A percentile compares a stretch with the other conserved stretches of the same genome.
These are phyloP conservation scores for Blastocystis sp. DNA, from an alignment of 352 stramenopile genomes.

Conservation along the genomic window DNA sequence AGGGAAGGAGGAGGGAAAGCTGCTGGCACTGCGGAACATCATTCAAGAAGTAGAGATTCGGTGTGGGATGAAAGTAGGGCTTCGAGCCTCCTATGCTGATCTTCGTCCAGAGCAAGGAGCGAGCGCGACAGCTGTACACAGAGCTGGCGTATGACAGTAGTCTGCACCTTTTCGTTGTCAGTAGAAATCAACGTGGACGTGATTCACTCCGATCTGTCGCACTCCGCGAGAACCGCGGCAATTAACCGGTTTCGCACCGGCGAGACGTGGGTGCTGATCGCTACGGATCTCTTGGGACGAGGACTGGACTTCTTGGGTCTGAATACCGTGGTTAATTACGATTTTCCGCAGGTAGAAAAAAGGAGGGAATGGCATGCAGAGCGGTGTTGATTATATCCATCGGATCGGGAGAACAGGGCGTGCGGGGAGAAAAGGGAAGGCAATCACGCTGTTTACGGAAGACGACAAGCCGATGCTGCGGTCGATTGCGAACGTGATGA, in stretches of 20 bases:
- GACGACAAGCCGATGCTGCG: constrained; percentile 79
- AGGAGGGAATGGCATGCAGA: constrained; percentile 65
- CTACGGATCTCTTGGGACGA: constrained; percentile 93
- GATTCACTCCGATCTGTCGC: constrained; percentile 88
- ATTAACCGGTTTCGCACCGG: constrained; percentile 90
- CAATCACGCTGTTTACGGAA: constrained; percentile 95
- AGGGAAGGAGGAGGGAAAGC: constrained; percentile 90
- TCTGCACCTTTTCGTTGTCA: not conserved
- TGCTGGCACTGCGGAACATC: constrained; percentile 87
- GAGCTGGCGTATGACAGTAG: constrained; percentile 94
- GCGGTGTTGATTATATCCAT: constrained; percentile 92
- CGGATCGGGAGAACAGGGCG: constrained; percentile 88
- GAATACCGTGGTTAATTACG: constrained; percentile 99
- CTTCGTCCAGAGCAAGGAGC: constrained; percentile 96
- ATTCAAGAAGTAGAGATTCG: constrained; percentile 68
- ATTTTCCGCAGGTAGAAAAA: constrained; percentile 77
- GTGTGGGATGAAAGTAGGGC: constrained; percentile 70
- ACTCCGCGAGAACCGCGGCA: constrained; percentile 80
- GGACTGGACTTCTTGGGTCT: constrained; percentile 98
- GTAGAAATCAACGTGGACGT: constrained; percentile 78
- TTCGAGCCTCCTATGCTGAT: constrained; percentile 90
- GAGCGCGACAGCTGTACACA: constrained; percentile 89
- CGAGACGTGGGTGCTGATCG: constrained; percentile 94
- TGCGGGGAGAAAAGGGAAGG: constrained; percentile 80
- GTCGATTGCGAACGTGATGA: constrained; percentile 95